Percentiles rank a stretch among this genome's conserved stretches.
Evolutionary conservation across 352 stramenopile genomes (phyloP).

Genomic region (Globisporangium spiculum): DNA sequence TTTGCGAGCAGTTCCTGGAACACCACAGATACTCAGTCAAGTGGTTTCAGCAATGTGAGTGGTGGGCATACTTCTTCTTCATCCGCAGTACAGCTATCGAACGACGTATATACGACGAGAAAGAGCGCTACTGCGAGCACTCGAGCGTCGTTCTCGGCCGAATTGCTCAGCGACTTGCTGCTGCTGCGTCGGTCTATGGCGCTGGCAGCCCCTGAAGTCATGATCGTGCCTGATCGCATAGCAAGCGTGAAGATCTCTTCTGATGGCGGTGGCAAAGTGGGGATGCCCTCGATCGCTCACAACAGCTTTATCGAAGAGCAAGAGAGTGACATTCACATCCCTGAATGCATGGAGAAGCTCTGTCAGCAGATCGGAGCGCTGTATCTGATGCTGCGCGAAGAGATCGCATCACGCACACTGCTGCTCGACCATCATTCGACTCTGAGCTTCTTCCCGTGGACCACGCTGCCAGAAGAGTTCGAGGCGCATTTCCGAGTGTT

Average conservation of each 20-base stretch:
- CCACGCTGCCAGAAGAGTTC: conserved; percentile 11
- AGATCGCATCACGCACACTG: neutral
- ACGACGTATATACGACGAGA: neutral
- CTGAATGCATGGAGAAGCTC: neutral
- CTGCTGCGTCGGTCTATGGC: conserved; percentile 17
- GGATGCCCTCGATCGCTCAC: neutral
- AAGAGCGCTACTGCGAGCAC: neutral
- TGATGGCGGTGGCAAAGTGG: neutral
- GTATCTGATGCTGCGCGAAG: conserved; percentile 10
- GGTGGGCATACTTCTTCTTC: neutral
- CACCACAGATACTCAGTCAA: too few relatives aligned
- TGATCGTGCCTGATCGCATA: neutral
- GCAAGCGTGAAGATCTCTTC: neutral
- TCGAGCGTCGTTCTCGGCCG: conserved; percentile 18
- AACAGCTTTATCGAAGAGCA: neutral
- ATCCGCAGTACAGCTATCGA: neutral
- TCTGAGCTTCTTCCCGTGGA: conserved; percentile 14
- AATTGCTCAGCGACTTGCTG: conserved; percentile 29
- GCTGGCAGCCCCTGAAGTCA: conserved; percentile 14
- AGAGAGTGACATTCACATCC: neutral
- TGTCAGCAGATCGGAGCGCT: conserved; percentile 7
- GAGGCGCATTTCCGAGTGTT: conserved; percentile 12
- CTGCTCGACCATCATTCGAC: neutral
- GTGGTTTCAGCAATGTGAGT: neutral
- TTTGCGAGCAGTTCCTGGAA: neutral